Base-by-base conservation (phyloP, 1,284 basidiomycete genomes). In the Cystobasidium pallidum region DNA sequence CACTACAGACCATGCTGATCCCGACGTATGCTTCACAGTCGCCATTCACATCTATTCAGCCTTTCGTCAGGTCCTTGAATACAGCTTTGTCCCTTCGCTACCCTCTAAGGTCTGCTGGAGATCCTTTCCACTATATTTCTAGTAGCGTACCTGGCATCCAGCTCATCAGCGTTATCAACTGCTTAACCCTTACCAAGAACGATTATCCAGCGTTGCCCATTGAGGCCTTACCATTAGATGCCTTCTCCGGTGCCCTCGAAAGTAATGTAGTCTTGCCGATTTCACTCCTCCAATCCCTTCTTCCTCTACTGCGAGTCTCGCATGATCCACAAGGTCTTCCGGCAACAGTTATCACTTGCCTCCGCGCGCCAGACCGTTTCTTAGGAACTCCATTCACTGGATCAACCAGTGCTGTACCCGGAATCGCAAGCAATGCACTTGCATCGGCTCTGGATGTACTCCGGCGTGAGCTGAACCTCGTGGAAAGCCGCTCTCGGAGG, bases 71-170 rank as follows among this genome's bases (percentile, higher is more conserved):
- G 62, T 91, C 89, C 1, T 82, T 92, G 51, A 84, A 87, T 4
- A 89, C 90, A 0, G 87, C 90, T 0, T 84, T 92, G 10, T 89
- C 89, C n/a, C 86, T 90, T 72, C 86, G 87, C 51, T 92, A 91
- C 82, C 91, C 91, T 2, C 85, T 91, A 75, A 87, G 86, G 47
- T 81, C 86, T 17, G 82, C 88, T 0, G 91, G 91, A 34, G 91
- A 92, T 78, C 90, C 91, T 1, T 90, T 88, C 78, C 74, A 78
- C 3, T 70, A 77, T 75, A 73, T 81, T 73, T 32, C 78, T 57
- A 63, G 75, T 26, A 58, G 73, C 15, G 41, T 30, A 45, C 51
- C 59, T 45, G 55, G 52, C 11, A 76, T 77, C 64, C 71, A 72
- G 30, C 74, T 79, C 34, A 75, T 74, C 10, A 70, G 73, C 57